A percentile compares a stretch with the other conserved stretches of the same genome.
phyloP scores from a whole-genome alignment of 1,139 yeast genomes.

The Candida freyschussii region DNA sequence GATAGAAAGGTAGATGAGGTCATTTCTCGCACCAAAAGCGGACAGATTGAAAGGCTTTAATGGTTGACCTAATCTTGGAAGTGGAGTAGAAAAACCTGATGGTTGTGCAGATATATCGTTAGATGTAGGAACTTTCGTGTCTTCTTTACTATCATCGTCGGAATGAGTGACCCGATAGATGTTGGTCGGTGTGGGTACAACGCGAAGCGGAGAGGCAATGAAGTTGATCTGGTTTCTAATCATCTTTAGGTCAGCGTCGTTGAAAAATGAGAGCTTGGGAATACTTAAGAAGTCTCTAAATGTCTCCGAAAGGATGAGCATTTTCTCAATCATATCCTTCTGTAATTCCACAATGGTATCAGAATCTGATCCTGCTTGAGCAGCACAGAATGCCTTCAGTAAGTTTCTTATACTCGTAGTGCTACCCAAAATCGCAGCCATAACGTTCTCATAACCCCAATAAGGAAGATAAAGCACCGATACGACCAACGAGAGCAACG shows the following conservation, averaged over 20 bases:
- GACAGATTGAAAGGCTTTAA: too few species aligned
- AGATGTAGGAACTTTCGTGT: conserved; percentile 3
- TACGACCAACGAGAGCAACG: conserved; percentile 33
- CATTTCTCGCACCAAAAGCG: conserved; percentile 4
- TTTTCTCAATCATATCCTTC: conserved; percentile 29
- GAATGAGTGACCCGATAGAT: too few species aligned
- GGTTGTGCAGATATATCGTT: conserved; percentile 3
- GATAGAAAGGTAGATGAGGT: conserved; percentile 24
- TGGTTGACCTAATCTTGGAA: conserved; percentile 17
- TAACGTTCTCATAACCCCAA: conserved; percentile 32
- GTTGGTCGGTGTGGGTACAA: conserved; percentile 33
- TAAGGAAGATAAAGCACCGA: conserved; percentile 36
- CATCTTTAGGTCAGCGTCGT: conserved; percentile 30
- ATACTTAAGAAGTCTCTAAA: conserved; percentile 42
- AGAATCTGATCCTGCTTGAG: conserved; percentile 20
- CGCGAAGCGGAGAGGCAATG: conserved; percentile 36
- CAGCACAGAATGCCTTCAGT: conserved; percentile 19
- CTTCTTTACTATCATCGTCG: conserved; percentile 3
- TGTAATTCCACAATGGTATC: conserved; percentile 21
- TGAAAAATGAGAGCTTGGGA: conserved; percentile 33
- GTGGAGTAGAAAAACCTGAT: conserved; percentile 27
- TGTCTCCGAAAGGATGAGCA: conserved; percentile 34
- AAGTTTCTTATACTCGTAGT: conserved; percentile 24
- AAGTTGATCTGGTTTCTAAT: conserved; percentile 39
- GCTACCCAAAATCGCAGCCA: conserved; percentile 22